These are phyloP conservation scores for Pleurotus giganteus DNA, from an alignment of 768 basidiomycete species.

Conservation along the genomic window DNA sequence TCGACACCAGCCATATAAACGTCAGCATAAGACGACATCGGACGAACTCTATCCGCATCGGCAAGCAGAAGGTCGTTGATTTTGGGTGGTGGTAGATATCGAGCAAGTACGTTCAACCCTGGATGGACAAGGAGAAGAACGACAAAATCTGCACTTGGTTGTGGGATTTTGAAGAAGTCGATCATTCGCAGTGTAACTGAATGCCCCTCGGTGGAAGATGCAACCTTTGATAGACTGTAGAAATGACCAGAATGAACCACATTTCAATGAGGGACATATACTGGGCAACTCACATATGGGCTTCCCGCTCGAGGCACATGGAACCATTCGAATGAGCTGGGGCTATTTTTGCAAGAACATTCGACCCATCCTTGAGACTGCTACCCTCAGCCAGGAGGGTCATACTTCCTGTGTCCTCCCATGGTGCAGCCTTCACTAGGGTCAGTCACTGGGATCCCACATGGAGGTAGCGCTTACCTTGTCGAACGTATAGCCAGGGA, in stretches of 20 bases:
- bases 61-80: constrained; percentile 66
- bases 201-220: constrained; percentile 46
- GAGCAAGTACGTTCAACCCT: constrained; percentile 64
- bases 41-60: constrained; percentile 43
- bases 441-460: neutral
- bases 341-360: constrained; percentile 71
- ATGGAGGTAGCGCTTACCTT: constrained; percentile 39
- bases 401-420: constrained; percentile 75
- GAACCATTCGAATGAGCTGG: constrained; percentile 71
- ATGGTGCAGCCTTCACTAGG: constrained; percentile 48
- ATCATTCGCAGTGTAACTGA: constrained; percentile 56
- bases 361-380: constrained; percentile 67
- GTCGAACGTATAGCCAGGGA: constrained; percentile 74
- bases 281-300: constrained; percentile 55
- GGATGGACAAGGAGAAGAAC: constrained; percentile 73
- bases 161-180: constrained; percentile 67
- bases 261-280: neutral
- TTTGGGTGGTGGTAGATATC: constrained; percentile 66
- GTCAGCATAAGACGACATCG: constrained; percentile 45
- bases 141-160: constrained; percentile 61
- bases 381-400: constrained; percentile 67
- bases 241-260: no score
- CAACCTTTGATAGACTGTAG: constrained; percentile 49
- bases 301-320: constrained; percentile 70
- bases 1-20: constrained; percentile 48